Evolutionary conservation across 129 eudicot species (phyloP).

Genomic region (Arctium minus): DNA sequence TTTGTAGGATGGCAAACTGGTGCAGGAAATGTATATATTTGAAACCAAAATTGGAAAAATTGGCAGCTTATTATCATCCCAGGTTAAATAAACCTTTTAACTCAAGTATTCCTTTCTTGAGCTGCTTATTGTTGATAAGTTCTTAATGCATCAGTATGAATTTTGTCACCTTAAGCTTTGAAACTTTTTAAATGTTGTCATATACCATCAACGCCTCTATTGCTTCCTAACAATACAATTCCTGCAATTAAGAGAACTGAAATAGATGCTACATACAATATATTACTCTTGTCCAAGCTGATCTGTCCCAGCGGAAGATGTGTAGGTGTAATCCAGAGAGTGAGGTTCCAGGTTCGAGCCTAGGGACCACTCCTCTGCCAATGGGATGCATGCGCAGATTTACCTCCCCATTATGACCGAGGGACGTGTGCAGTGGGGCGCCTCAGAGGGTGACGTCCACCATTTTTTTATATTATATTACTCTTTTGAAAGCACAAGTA

Average conservation of each 20-base stretch:
- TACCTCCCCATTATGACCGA: no score
- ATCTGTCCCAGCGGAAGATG: no score
- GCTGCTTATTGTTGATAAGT: neutral
- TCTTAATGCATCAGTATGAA: neutral
- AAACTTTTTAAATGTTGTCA: neutral
- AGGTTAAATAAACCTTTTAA: constrained; percentile 37
- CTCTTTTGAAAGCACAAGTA: no score
- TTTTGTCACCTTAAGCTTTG: neutral
- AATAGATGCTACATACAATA: neutral
- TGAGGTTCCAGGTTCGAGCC: no score
- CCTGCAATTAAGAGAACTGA: neutral
- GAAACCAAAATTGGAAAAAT: constrained; percentile 84
- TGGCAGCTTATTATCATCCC: constrained; percentile 73
- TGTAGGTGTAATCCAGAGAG: no score
- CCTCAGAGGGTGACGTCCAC: no score
- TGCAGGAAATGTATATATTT: constrained; percentile 90
- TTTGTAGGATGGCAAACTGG: constrained; percentile 85
- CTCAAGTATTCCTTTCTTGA: neutral
- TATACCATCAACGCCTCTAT: neutral
- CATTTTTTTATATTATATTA: no score
- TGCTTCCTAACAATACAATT: neutral
- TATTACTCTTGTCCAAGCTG: no score
- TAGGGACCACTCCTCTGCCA: no score
- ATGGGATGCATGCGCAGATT: no score
- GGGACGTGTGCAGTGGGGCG: no score